Evolutionary conservation across 352 stramenopile species (phyloP).

Genomic region (Achlya hypogyna): DNA sequence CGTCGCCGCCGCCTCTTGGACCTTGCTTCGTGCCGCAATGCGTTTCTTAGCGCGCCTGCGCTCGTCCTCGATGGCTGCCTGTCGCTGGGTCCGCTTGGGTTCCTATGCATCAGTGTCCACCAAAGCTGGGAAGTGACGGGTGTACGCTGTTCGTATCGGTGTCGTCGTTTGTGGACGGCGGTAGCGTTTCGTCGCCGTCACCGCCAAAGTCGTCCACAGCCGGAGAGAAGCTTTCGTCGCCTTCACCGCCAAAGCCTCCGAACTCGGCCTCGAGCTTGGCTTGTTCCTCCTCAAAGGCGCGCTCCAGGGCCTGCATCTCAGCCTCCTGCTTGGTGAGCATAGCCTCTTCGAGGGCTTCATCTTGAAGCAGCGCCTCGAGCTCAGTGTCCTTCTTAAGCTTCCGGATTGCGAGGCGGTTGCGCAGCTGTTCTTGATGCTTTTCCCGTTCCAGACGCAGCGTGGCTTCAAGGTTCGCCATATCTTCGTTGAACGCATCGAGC

Average conservation of each 20-base stretch:
- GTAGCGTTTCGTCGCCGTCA: not conserved
- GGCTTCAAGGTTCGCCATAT: conserved; percentile 39
- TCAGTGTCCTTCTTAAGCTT: conserved; percentile 10
- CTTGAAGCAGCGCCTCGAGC: not conserved
- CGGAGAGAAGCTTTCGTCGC: not conserved
- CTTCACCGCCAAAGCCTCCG: not conserved
- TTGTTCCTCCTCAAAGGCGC: conserved; percentile 14
- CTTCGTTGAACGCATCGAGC: conserved; percentile 39
- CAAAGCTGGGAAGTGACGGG: no score
- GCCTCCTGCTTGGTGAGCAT: conserved; percentile 16
- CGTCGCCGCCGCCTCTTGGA: no score
- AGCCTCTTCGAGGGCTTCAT: conserved; percentile 7
- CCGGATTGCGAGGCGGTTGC: conserved; percentile 26
- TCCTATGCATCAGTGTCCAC: no score
- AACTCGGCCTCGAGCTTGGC: conserved; percentile 19
- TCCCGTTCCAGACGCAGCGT: conserved; percentile 38
- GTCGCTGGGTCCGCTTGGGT: conserved; percentile 5
- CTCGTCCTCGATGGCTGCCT: not conserved
- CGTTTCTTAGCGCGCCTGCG: not conserved
- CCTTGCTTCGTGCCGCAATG: not conserved
- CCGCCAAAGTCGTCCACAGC: not conserved
- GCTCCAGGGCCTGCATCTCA: conserved; percentile 10
- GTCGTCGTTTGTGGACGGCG: not conserved
- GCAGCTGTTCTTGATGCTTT: conserved; percentile 34
- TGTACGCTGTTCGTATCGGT: not conserved